A percentile compares a stretch with the other conserved stretches of the same genome.
Conservation (phyloP, 1,284 basidiomycete genomes). For the Papiliotrema nemorosa region DNA sequence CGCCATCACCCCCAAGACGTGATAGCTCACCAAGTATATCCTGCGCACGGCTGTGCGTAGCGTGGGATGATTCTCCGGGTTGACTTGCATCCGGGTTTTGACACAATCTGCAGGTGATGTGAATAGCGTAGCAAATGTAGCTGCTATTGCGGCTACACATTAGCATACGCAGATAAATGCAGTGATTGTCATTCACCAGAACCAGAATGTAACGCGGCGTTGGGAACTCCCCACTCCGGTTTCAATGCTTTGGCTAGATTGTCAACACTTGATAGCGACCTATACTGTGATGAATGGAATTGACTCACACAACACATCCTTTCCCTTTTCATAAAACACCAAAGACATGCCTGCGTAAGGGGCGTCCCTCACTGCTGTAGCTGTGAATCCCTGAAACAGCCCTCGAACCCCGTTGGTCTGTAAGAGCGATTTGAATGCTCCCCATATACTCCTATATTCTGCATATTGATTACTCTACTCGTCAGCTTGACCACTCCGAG, state of each 20-base stretch:
- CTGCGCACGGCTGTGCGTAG: constrained; percentile 62
- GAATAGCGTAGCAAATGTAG: constrained; percentile 71
- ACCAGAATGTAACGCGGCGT: constrained; percentile 45
- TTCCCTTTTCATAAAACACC: constrained; percentile 82
- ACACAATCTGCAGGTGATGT: constrained; percentile 90
- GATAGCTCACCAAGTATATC: constrained; percentile 66
- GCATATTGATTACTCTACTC: constrained; percentile 71
- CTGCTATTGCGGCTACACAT: constrained; percentile 62
- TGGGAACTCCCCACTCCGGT: constrained; percentile 44
- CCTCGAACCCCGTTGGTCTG: constrained; percentile 70
- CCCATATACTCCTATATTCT: constrained; percentile 61
- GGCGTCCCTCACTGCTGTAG: constrained; percentile 87
- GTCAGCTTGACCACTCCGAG: background rate
- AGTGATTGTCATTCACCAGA: constrained; percentile 24
- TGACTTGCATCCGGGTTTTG: constrained; percentile 89
- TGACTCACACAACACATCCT: constrained; percentile 62
- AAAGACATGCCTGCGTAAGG: constrained; percentile 95
- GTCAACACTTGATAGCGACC: background rate
- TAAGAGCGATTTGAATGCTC: constrained; percentile 62
- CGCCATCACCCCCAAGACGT: background rate
- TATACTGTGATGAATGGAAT: background rate
- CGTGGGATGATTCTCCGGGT: constrained; percentile 66
- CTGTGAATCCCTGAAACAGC: constrained; percentile 81
- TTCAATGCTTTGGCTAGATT: constrained; percentile 40
- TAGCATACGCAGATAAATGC: constrained; percentile 5